Conservation (phyloP, 495 filamentous ascomycete species). For the Glonium stellatum region DNA sequence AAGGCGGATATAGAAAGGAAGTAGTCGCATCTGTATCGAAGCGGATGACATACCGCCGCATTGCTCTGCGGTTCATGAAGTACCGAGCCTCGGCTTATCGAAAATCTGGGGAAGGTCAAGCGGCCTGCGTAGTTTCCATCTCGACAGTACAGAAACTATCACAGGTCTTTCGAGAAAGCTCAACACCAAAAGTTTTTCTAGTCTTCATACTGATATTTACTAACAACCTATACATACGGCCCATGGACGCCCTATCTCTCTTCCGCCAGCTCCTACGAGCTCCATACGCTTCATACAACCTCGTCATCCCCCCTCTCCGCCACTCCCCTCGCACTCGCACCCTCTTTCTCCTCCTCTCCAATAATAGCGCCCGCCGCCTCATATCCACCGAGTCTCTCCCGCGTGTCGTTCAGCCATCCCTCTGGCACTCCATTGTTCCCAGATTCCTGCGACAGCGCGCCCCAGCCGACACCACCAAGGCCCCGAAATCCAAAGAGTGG, state of each 20-base stretch:
- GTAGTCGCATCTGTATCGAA: too few species aligned
- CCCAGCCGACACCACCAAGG: slow-evolving; percentile 30
- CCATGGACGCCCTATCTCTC: slow-evolving; percentile 19
- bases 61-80: too few species aligned
- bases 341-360: slow-evolving; percentile 13
- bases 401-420: slow-evolving; percentile 54
- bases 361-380: slow-evolving; percentile 4
- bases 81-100: too few species aligned
- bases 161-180: too few species aligned
- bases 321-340: slow-evolving; percentile 13
- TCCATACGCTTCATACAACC: slow-evolving; percentile 8
- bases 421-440: slow-evolving; percentile 66
- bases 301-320: slow-evolving; percentile 6
- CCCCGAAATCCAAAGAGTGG: slow-evolving; percentile 55
- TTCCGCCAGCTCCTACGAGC: slow-evolving; percentile 22
- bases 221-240: neutral
- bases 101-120: too few species aligned
- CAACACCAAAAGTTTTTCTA: too few species aligned
- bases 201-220: too few species aligned
- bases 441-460: slow-evolving; percentile 37
- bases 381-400: slow-evolving; percentile 39
- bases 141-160: too few species aligned
- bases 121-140: too few species aligned
- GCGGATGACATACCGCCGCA: too few species aligned
- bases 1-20: too few species aligned